A percentile compares a stretch with the other conserved stretches of the same genome.
Evolutionary conservation across 805 yeast species (phyloP).

Genomic region (Alloascoidea hylecoeti): DNA sequence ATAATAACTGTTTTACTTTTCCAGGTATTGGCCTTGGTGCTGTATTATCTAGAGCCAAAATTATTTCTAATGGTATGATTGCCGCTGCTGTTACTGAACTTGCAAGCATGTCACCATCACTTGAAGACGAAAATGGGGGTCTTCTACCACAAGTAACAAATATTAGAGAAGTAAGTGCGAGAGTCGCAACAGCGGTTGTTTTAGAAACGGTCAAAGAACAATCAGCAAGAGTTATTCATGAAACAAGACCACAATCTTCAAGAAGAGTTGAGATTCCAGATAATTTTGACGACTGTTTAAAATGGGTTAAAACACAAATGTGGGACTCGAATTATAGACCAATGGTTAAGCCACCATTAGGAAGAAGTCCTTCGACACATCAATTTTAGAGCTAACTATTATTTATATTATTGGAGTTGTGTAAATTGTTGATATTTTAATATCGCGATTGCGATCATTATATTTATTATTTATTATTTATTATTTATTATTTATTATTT

Average conservation of each 20-base stretch:
- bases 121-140: conserved; percentile 53
- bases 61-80: conserved; percentile 81
- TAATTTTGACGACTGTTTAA: conserved; percentile 64
- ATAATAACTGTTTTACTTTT: conserved; percentile 94
- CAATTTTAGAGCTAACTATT: too few relatives aligned
- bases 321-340: conserved; percentile 93
- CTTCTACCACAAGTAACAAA: conserved; percentile 80
- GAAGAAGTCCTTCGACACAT: too few relatives aligned
- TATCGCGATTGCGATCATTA: too few relatives aligned
- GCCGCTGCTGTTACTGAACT: conserved; percentile 92
- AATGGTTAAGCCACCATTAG: conserved; percentile 68
- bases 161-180: conserved; percentile 81
- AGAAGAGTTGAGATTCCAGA: conserved; percentile 70
- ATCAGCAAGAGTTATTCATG: too few relatives aligned
- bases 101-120: conserved; percentile 73
- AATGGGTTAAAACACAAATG: conserved; percentile 91
- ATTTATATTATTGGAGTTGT: too few relatives aligned
- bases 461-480: too few relatives aligned
- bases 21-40: conserved; percentile 98
- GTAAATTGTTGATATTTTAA: too few relatives aligned
- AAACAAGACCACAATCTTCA: too few relatives aligned
- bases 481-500: too few relatives aligned
- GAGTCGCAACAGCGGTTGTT: conserved; percentile 89
- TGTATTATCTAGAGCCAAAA: conserved; percentile 70
- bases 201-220: conserved; percentile 83